Percentiles rank a stretch among this genome's conserved stretches.
Conservation (phyloP, 2,329 filamentous ascomycete genomes). For the Hypoxylon sp. region DNA sequence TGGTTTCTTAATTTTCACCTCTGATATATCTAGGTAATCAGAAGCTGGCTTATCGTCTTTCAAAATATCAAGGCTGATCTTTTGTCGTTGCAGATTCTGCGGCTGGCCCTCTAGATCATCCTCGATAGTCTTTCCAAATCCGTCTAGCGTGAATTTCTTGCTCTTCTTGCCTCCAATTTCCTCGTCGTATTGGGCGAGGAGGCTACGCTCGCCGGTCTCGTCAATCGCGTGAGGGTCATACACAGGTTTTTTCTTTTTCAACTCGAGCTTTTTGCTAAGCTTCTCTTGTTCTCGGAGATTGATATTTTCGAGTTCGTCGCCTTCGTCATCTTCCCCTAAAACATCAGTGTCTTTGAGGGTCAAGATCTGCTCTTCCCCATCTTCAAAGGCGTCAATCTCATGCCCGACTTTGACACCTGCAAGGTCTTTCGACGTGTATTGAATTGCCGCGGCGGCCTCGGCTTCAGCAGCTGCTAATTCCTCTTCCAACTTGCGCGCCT, state of each 20-base stretch:
- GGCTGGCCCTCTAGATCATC: conserved; percentile 67
- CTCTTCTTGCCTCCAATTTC: conserved; percentile 92
- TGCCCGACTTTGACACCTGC: conserved; percentile 94
- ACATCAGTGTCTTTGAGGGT: conserved; percentile 96
- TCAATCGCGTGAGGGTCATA: conserved; percentile 89
- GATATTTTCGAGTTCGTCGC: conserved; percentile 89
- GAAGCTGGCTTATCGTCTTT: conserved; percentile 77
- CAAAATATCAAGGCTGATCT: conserved; percentile 78
- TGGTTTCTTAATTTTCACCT: conserved; percentile 93
- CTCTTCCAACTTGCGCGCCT: conserved; percentile 78
- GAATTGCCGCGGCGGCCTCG: conserved; percentile 70
- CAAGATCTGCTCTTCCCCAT: conserved; percentile 87
- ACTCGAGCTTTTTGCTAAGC: conserved; percentile 80
- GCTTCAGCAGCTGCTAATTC: conserved; percentile 84
- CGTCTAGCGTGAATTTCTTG: conserved; percentile 90
- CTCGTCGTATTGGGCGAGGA: conserved; percentile 94
- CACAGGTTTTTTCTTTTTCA: conserved; percentile 90
- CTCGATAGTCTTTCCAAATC: conserved; percentile 78
- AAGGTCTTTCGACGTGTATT: conserved; percentile 89
- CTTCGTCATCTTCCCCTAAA: conserved; percentile 82
- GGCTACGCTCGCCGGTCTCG: conserved; percentile 73
- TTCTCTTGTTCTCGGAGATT: conserved; percentile 79
- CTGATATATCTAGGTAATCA: conserved; percentile 88
- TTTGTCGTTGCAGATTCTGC: conserved; percentile 76
- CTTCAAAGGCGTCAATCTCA: conserved; percentile 84